Percentiles rank a stretch among this genome's conserved stretches.
These are phyloP conservation scores for Aegilops tauschii DNA, from an alignment of 176 grass and related monocot genomes.

Conservation along the genomic window DNA sequence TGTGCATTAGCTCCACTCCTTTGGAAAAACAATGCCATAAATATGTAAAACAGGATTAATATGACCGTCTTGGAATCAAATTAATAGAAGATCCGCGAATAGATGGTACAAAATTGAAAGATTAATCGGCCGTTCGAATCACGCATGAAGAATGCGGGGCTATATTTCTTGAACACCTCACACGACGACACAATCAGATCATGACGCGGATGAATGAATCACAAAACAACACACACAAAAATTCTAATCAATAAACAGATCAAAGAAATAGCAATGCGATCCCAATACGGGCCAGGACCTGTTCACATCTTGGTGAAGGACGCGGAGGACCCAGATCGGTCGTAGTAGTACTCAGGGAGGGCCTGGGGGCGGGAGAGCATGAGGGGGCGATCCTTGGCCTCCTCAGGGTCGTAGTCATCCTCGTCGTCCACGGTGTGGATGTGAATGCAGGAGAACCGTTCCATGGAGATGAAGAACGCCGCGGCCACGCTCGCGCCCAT, in stretches of 20 bases:
- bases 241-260: not conserved
- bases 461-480: slow-evolving; percentile 79
- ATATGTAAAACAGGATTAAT: not conserved
- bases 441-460: slow-evolving; percentile 85
- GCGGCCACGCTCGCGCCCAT: slow-evolving; percentile 55
- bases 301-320: slow-evolving; percentile 58
- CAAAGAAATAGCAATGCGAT: slow-evolving; percentile 1
- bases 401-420: slow-evolving; percentile 57
- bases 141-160: not conserved
- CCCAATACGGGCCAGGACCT: not conserved
- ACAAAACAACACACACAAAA: not conserved
- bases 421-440: slow-evolving; percentile 76
- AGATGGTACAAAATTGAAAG: not conserved
- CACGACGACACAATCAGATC: not conserved
- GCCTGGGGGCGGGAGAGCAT: slow-evolving; percentile 56
- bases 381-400: slow-evolving; percentile 66
- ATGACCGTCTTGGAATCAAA: not conserved
- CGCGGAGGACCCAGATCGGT: slow-evolving; percentile 29
- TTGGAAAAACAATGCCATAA: not conserved
- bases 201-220: not conserved
- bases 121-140: not conserved
- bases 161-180: not conserved
- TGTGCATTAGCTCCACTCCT: not conserved
- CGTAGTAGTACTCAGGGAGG: slow-evolving; percentile 45
- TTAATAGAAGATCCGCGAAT: not conserved